A percentile compares a stretch with the other conserved stretches of the same genome.
Evolutionary conservation across 2,329 filamentous ascomycete genomes (phyloP).

Genomic region (Aureobasidium sp.): DNA sequence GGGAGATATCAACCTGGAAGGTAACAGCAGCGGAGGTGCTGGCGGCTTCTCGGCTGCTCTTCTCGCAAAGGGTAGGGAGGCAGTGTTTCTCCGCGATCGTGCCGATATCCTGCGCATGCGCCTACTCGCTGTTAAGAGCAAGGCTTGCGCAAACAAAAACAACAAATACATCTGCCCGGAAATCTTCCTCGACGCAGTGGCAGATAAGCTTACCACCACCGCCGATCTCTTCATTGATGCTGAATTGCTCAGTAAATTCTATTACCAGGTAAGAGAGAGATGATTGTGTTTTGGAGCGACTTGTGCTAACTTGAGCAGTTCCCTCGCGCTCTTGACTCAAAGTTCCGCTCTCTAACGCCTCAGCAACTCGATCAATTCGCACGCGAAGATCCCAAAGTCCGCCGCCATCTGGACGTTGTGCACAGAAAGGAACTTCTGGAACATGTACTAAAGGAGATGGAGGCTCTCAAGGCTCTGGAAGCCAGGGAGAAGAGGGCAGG

Average conservation of each 20-base stretch:
- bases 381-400: constrained; percentile 84
- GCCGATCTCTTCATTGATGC: constrained; percentile 97
- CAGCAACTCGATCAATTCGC: constrained; percentile 85
- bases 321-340: constrained; percentile 80
- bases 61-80: constrained; percentile 72
- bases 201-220: constrained; percentile 87
- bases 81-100: constrained; percentile 86
- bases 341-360: constrained; percentile 63
- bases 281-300: neutral
- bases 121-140: constrained; percentile 77
- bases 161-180: constrained; percentile 98
- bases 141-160: constrained; percentile 73
- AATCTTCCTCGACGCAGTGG: constrained; percentile 94
- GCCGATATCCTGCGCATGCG: constrained; percentile 88
- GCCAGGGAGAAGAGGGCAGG: constrained; percentile 57
- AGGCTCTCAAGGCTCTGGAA: constrained; percentile 78
- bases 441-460: constrained; percentile 91
- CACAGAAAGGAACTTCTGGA: constrained; percentile 87
- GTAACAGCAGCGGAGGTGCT: constrained; percentile 66
- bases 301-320: constrained; percentile 44
- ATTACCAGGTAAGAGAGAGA: constrained; percentile 59
- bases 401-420: constrained; percentile 84
- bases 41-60: constrained; percentile 89
- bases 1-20: constrained; percentile 78
- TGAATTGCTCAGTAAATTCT: constrained; percentile 92